Conservation (phyloP, 2,329 filamentous ascomycete genomes). For the Westerdykella sp. region DNA sequence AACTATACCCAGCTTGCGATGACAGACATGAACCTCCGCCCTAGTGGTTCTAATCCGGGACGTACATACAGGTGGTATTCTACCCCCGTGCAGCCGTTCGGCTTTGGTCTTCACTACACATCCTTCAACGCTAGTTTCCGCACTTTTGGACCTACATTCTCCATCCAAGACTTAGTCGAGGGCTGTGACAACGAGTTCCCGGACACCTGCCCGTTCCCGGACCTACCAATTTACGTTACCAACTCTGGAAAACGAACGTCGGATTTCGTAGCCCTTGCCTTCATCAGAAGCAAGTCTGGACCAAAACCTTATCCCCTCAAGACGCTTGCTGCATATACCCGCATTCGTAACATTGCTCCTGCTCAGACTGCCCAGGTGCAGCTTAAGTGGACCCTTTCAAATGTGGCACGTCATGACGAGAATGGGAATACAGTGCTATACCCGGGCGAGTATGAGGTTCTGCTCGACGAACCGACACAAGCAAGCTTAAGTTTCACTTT, state of each 20-base stretch:
- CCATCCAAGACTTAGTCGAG: constrained; percentile 16
- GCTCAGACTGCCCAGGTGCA: constrained; percentile 30
- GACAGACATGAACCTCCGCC: constrained; percentile 53
- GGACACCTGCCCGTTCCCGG: constrained; percentile 38
- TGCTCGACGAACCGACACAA: constrained; percentile 17
- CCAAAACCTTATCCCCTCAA: constrained; percentile 51
- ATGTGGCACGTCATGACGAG: constrained; percentile 46
- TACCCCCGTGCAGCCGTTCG: constrained; percentile 48
- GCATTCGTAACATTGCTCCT: constrained; percentile 38
- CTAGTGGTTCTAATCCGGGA: constrained; percentile 43
- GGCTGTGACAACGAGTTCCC: constrained; percentile 39
- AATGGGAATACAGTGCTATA: constrained; percentile 50
- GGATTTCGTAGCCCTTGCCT: constrained; percentile 51
- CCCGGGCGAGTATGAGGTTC: constrained; percentile 45
- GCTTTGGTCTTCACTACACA: constrained; percentile 55
- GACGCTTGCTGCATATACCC: constrained; percentile 47
- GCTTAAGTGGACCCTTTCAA: constrained; percentile 46
- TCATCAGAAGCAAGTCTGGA: constrained; percentile 44
- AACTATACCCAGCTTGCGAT: constrained; percentile 49
- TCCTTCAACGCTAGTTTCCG: constrained; percentile 40
- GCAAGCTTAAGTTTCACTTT: constrained; percentile 18
- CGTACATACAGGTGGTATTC: constrained; percentile 57
- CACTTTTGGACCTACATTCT: constrained; percentile 9
- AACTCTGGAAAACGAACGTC: constrained; percentile 46
- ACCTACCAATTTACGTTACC: constrained; percentile 38